These are phyloP conservation scores for Nigrospora osmanthi DNA, from an alignment of 2,329 filamentous ascomycete species.

Conservation along the genomic window DNA sequence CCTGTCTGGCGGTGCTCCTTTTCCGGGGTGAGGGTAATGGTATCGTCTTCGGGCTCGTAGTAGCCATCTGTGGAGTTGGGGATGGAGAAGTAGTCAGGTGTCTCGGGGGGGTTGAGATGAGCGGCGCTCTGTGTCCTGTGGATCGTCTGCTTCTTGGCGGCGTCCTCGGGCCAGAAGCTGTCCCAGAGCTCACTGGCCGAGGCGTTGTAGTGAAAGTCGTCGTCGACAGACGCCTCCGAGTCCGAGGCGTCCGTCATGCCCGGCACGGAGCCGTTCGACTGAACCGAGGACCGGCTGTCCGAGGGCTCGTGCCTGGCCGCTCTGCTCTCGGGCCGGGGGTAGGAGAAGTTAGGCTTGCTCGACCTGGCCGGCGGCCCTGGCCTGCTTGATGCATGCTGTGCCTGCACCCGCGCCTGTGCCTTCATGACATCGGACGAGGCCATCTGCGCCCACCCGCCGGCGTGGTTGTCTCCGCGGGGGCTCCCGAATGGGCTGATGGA, in stretches of 20 bases:
- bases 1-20: slow-evolving; percentile 4
- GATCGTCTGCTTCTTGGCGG: neutral
- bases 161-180: slow-evolving; percentile 34
- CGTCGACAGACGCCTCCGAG: slow-evolving; percentile 42
- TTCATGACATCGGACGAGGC: slow-evolving; percentile 7
- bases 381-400: neutral
- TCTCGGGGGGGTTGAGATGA: neutral
- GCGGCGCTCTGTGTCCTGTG: slow-evolving; percentile 1
- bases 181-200: slow-evolving; percentile 41
- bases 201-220: slow-evolving; percentile 40
- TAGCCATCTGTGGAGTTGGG: slow-evolving; percentile 4
- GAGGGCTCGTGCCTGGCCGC: slow-evolving; percentile 16
- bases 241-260: slow-evolving; percentile 44
- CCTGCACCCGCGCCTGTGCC: neutral
- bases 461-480: slow-evolving; percentile 1
- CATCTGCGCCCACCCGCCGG: neutral
- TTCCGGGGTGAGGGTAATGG: slow-evolving; percentile 12
- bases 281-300: slow-evolving; percentile 32
- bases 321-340: slow-evolving; percentile 17
- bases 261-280: slow-evolving; percentile 37
- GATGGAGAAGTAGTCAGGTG: slow-evolving; percentile 11
- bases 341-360: slow-evolving; percentile 24
- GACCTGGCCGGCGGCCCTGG: slow-evolving; percentile 9
- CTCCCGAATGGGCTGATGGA: neutral
- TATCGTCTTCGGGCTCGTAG: slow-evolving; percentile 12